These are phyloP conservation scores for Pezicula neosporulosa DNA, from an alignment of 2,329 filamentous ascomycete genomes.

Conservation along the genomic window DNA sequence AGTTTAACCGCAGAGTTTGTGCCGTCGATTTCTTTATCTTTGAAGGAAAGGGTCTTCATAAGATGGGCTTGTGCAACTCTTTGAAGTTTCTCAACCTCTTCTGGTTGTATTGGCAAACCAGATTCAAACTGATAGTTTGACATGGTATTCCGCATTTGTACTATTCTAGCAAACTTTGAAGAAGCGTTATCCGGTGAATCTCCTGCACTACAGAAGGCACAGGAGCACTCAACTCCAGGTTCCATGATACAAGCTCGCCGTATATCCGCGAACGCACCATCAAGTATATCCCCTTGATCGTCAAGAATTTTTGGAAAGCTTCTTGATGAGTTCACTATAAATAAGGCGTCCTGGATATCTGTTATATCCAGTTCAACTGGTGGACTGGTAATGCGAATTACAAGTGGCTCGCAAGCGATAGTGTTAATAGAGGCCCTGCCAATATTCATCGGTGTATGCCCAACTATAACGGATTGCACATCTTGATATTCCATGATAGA, in stretches of 20 bases:
- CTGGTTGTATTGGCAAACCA: too few species aligned
- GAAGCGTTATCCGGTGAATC: too few species aligned
- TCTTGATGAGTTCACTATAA: neutral
- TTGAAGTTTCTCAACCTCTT: neutral
- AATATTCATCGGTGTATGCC: neutral
- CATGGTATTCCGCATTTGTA: neutral
- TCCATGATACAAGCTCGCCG: neutral
- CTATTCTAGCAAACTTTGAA: neutral
- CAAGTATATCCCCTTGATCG: neutral
- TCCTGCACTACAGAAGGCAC: neutral
- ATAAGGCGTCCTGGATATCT: neutral
- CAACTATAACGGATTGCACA: neutral
- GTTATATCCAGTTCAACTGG: neutral
- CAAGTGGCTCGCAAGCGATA: conserved; percentile 1
- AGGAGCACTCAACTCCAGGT: neutral
- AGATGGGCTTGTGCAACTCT: too few species aligned
- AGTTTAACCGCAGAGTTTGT: neutral
- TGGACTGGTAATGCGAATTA: conserved; percentile 1
- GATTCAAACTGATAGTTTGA: neutral
- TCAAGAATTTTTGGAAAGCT: conserved; percentile 1
- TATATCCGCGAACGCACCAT: neutral
- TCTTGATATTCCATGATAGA: conserved; percentile 1
- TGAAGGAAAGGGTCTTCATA: too few species aligned
- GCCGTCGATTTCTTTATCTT: neutral
- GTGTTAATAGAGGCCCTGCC: neutral